Conservation (phyloP, 495 filamentous ascomycete genomes). For the Lentithecium fluviatile region DNA sequence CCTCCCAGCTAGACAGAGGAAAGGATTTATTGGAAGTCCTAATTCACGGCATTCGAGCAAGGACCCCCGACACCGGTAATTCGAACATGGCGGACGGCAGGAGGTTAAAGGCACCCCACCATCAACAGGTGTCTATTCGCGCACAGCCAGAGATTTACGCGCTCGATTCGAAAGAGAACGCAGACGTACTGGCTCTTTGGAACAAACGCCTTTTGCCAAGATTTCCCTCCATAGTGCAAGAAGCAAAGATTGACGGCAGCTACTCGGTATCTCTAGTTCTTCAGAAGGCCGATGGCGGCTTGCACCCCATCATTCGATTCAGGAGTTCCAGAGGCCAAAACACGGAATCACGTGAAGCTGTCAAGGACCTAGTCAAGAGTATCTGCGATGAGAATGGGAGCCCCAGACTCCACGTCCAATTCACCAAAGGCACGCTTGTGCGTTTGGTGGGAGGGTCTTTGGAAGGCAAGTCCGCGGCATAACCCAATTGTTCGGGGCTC, state of each 20-base stretch:
- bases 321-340: slow-evolving; percentile 8
- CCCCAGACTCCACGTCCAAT: neutral
- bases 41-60: neutral
- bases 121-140: slow-evolving; percentile 3
- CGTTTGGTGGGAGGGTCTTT: slow-evolving; percentile 1
- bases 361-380: neutral
- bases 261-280: slow-evolving; percentile 11
- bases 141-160: slow-evolving; percentile 1
- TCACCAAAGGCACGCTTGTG: slow-evolving; percentile 12
- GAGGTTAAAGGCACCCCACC: neutral
- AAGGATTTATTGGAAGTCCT: neutral
- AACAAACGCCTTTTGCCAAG: slow-evolving; percentile 4
- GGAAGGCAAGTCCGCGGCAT: too few species aligned
- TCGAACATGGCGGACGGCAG: neutral
- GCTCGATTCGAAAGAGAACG: slow-evolving; percentile 1
- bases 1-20: neutral
- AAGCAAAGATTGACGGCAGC: neutral
- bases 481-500: too few species aligned
- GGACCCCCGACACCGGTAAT: neutral
- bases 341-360: neutral
- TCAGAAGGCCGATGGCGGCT: neutral
- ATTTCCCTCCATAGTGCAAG: neutral
- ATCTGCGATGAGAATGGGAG: neutral
- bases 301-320: slow-evolving; percentile 11
- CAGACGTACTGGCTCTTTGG: neutral